Conservation (phyloP, 495 filamentous ascomycete species). For the Podospora bellae-mahoneyi region DNA sequence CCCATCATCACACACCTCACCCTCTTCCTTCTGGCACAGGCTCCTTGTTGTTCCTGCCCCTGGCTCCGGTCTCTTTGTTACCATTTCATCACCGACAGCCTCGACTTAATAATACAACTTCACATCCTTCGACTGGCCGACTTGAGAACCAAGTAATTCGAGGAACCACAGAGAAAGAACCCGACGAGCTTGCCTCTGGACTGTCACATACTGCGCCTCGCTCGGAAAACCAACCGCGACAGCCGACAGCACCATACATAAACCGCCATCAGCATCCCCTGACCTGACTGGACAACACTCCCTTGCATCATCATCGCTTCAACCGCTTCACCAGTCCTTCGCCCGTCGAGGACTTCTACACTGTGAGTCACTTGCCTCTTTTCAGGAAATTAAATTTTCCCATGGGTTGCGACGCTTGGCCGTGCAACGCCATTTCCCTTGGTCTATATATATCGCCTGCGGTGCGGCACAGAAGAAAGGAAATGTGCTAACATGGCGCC, state of each 20-base stretch:
- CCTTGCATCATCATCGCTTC: constrained; percentile 29
- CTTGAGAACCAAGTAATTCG: not conserved
- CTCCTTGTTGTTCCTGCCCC: constrained; percentile 13
- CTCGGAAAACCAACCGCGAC: not conserved
- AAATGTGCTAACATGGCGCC: constrained; percentile 28
- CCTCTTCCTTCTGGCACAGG: constrained; percentile 20
- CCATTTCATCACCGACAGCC: constrained; percentile 16
- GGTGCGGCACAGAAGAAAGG: not conserved
- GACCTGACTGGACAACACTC: constrained; percentile 24
- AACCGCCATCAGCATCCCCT: constrained; percentile 25
- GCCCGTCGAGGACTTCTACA: constrained; percentile 31
- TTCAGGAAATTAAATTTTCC: constrained; percentile 18
- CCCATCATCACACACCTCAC: constrained; percentile 30
- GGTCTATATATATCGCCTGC: constrained; percentile 18
- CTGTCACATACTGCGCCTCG: constrained; percentile 7
- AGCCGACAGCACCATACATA: constrained; percentile 9
- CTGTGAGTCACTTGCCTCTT: constrained; percentile 43
- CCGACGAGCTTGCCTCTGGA: not conserved
- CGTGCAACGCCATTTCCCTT: not conserved
- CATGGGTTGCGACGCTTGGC: constrained; percentile 10
- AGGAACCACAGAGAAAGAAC: not conserved
- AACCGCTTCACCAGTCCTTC: constrained; percentile 35
- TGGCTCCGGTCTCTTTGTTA: constrained; percentile 10
- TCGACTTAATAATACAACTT: not conserved
- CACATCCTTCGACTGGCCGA: constrained; percentile 6